Evolutionary conservation across 805 yeast species (phyloP).

Genomic region (Wilhelminamyces savonicus): DNA sequence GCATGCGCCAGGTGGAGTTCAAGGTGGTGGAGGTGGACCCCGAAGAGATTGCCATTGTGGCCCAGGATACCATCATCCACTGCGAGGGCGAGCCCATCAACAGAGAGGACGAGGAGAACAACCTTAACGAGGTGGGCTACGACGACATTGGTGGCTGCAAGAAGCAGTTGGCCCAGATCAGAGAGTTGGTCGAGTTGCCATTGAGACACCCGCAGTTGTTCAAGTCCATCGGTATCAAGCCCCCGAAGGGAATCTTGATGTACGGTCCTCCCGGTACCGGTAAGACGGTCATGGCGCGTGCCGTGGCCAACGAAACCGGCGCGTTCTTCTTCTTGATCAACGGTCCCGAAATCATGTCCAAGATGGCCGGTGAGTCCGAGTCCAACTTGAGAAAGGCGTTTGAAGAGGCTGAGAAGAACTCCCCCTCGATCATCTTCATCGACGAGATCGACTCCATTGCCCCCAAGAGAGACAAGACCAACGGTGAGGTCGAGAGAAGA

Average conservation of each 20-base stretch:
- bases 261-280: constrained; percentile 99
- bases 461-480: constrained; percentile 99
- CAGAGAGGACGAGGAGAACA: constrained; percentile 97
- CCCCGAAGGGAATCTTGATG: constrained; percentile 97
- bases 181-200: constrained; percentile 97
- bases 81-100: constrained; percentile 99
- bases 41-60: constrained; percentile 93
- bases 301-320: constrained; percentile 99
- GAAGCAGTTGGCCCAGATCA: constrained; percentile 98
- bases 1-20: constrained; percentile 99
- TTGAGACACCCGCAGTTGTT: constrained; percentile 97
- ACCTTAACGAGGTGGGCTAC: constrained; percentile 94
- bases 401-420: constrained; percentile 98
- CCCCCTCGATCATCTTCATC: constrained; percentile 95
- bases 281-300: constrained; percentile 98
- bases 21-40: constrained; percentile 98
- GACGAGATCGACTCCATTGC: constrained; percentile 99
- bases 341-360: constrained; percentile 99
- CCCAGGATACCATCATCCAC: constrained; percentile 96
- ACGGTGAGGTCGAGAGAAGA: constrained; percentile 99
- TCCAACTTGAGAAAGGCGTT: constrained; percentile 95
- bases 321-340: constrained; percentile 97
- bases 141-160: constrained; percentile 99
- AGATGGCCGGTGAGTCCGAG: constrained; percentile 99
- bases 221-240: constrained; percentile 97